Base-by-base conservation (phyloP, 345 rosid genomes). In the Luvunga scandens region DNA sequence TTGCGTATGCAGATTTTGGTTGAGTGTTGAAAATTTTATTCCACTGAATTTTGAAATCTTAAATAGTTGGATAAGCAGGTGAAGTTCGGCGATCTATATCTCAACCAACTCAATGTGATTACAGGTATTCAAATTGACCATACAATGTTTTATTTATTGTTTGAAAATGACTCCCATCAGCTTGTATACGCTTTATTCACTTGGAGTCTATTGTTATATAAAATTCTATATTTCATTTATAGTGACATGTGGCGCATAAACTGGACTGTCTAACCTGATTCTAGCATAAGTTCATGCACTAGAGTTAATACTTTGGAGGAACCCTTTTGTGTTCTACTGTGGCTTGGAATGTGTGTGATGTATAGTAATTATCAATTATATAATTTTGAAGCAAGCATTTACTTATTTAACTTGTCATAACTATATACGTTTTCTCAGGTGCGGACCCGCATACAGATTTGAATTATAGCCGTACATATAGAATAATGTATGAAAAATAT, bases 11-110 rank as follows among this genome's bases (percentile, higher is more conserved):
- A 83, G 55, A 82, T 69, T 67, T 79, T 13, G 87, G 88, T 87
- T 70, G 77, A 72, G 61, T 21, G 78, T 75, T 62, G 74, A 27
- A 71, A 56, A 59, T 3, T 30, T 66, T 38, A 42, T 30, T 30
- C 8, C 33, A 55, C 39, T 14, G 0, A 27, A 31, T 10, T 78
- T 48, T 68, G 70, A 75, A 75, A 48, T 63, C 21, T 59, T 60
- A 74, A 81, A 82, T 81, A 61, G 79, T 70, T 36, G 75, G 39
- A 42, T 6, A 59, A 76, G 89, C 83, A 60, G 87, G 75, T 87
- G 87, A 70, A 81, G 84, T 85, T 85, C 71, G 90, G 87, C 81
- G 82, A 83, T 78, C 89, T 24, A 75, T 39, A 75, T 80, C 81
- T 27, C 85, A 81, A 82, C 88, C 61, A 81, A 81, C 86, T 50